Conservation (phyloP, 495 filamentous ascomycete genomes). For the Durotheca rogersii region DNA sequence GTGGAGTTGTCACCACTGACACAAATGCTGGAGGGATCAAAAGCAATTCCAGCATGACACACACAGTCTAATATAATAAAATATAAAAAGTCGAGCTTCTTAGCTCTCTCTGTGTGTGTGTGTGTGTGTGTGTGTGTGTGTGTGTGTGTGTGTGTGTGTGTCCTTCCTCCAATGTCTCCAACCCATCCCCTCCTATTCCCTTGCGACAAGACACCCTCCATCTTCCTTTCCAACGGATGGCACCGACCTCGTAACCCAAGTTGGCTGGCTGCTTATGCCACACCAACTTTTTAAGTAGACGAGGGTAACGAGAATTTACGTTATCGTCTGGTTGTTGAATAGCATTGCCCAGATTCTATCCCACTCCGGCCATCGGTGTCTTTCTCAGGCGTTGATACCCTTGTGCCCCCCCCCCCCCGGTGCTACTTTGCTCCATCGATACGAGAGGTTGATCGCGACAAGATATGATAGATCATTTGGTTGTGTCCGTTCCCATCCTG, state of each 20-base stretch:
- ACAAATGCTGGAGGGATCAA: conserved; percentile 7
- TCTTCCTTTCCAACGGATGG: conserved; percentile 14
- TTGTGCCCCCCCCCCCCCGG: conserved; percentile 18
- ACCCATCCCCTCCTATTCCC: background rate
- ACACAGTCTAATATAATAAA: too few species aligned
- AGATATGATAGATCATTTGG: conserved; percentile 28
- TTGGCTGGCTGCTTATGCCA: conserved; percentile 10
- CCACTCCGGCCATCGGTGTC: conserved; percentile 1
- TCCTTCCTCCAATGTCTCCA: conserved; percentile 14
- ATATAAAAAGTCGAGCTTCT: too few species aligned
- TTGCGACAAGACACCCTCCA: conserved; percentile 12
- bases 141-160: too few species aligned
- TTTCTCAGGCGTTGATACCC: background rate
- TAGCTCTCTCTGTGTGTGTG: too few species aligned
- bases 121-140: too few species aligned
- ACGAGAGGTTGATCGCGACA: conserved; percentile 2
- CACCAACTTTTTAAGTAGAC: conserved; percentile 2
- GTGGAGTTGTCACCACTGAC: conserved; percentile 7
- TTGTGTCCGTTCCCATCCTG: conserved; percentile 10
- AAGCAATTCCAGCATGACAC: background rate
- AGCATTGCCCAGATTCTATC: background rate
- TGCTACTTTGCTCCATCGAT: conserved; percentile 21
- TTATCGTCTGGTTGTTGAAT: conserved; percentile 2
- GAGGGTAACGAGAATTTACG: conserved; percentile 1
- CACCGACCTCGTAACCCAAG: conserved; percentile 17